Evolutionary conservation across 108 stramenopile species (phyloP).

Genomic region (Nitzschia putrida): DNA sequence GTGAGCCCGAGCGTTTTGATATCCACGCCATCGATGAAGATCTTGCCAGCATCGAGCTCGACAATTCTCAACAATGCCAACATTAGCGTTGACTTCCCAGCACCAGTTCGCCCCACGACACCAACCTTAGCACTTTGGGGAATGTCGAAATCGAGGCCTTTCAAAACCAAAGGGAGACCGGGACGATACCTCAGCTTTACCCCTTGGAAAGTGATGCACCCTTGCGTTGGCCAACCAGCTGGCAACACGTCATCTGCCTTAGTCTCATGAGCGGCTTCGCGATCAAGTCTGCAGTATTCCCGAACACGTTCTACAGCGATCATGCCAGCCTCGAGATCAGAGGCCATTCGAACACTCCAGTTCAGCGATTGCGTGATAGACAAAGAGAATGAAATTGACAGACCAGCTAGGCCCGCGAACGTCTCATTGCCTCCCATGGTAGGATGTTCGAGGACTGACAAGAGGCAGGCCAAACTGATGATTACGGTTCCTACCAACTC

Average conservation of each 20-base stretch:
- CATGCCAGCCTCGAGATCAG: constrained; percentile 92
- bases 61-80: constrained; percentile 79
- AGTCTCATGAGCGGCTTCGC: constrained; percentile 61
- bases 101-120: constrained; percentile 82
- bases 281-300: constrained; percentile 62
- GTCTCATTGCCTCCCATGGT: constrained; percentile 31
- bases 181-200: constrained; percentile 80
- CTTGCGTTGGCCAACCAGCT: constrained; percentile 70
- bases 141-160: constrained; percentile 76
- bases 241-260: constrained; percentile 38
- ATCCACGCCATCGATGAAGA: constrained; percentile 92
- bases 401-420: constrained; percentile 92
- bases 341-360: constrained; percentile 92
- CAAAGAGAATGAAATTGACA: constrained; percentile 90
- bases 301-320: constrained; percentile 87
- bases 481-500: constrained; percentile 86
- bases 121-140: constrained; percentile 77
- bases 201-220: constrained; percentile 69
- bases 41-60: constrained; percentile 66
- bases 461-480: constrained; percentile 61
- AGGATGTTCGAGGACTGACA: constrained; percentile 60
- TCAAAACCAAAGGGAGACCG: constrained; percentile 85
- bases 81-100: constrained; percentile 84
- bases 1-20: constrained; percentile 67
- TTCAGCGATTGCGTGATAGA: constrained; percentile 87